Evolutionary conservation across 768 basidiomycete species (phyloP).

Genomic region (Amanita rubescens): DNA sequence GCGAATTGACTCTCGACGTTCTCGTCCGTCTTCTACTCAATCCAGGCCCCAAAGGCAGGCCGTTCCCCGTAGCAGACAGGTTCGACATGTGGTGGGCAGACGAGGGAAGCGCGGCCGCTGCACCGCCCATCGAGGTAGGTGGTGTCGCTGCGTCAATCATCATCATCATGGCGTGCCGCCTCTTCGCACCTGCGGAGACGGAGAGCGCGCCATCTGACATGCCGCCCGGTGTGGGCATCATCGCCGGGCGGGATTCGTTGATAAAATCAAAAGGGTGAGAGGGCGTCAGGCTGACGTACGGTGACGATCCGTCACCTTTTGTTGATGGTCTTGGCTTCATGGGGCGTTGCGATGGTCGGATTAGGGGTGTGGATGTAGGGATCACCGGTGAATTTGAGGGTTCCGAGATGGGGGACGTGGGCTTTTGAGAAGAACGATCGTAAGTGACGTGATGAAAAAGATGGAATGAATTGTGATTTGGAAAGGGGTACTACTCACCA

Average conservation of each 20-base stretch:
- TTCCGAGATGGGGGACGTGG: constrained; percentile 16
- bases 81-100: constrained; percentile 10
- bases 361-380: not conserved
- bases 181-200: constrained; percentile 55
- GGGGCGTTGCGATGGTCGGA: constrained; percentile 19
- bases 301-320: constrained; percentile 12
- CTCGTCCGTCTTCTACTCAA: constrained; percentile 49
- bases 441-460: not conserved
- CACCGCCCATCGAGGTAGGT: constrained; percentile 29
- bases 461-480: no score
- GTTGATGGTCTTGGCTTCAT: constrained; percentile 16
- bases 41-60: constrained; percentile 13
- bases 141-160: constrained; percentile 52
- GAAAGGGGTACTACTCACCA: not conserved
- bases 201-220: constrained; percentile 31
- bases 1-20: constrained; percentile 22
- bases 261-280: constrained; percentile 17
- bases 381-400: constrained; percentile 2
- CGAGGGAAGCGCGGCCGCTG: not conserved
- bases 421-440: not conserved
- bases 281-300: constrained; percentile 12
- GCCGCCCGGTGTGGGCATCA: constrained; percentile 8
- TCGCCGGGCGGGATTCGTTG: constrained; percentile 15
- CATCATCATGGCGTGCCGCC: constrained; percentile 75
- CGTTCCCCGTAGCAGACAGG: constrained; percentile 13